Evolutionary conservation across 768 basidiomycete species (phyloP), one percentile per base, ranked within the genome.

Genomic region (Pisolithus tinctorius): DNA sequence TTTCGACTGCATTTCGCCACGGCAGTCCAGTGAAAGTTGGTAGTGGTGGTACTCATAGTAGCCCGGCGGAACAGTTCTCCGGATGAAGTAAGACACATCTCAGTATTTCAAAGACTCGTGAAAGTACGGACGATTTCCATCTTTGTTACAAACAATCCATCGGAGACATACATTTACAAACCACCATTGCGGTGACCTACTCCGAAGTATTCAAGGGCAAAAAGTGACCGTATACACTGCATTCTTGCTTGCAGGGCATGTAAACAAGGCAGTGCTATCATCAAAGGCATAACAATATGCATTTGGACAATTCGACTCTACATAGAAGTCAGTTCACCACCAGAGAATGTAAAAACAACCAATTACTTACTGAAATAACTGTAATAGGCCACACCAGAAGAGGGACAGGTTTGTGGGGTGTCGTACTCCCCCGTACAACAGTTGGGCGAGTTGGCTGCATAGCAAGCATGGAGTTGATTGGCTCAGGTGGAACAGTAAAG

Each of bases 361-460:
- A 20, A 30, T 31, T 14, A 46, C 53, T 26, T 37, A 71, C 73
- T 76, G 67, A 75, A 75, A 64, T 72, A 75, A 38, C 49, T 55
- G 55, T 71, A 71, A 53, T 60, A 66, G 7, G 50, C 53, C 14
- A 70, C 68, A 38, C 65, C 66, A 13, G 74, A 74, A 5, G 66
- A 52, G 11, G 80, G 80, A 64, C 81, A 83, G 0, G 79, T 82
- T 13, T 60, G 64, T 1, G 78, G 70, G 8, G 77, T 80, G 63
- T 62, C 68, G 65, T 73, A 67, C 25, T 55, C 59, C 5, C 82
- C 82, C 20, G 75, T 74, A 70, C 83, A 84, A 64, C 82, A 83
- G 60, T 82, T 81, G 9, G 72, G 65, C 25, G 79, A 80, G 66
- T 83, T 74, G 29, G 55, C 78, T 76, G 49, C 9, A 27, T 13